Percentiles rank a stretch among this genome's conserved stretches.
Conservation (phyloP, 805 yeast species). For the Clavispora fructus region DNA sequence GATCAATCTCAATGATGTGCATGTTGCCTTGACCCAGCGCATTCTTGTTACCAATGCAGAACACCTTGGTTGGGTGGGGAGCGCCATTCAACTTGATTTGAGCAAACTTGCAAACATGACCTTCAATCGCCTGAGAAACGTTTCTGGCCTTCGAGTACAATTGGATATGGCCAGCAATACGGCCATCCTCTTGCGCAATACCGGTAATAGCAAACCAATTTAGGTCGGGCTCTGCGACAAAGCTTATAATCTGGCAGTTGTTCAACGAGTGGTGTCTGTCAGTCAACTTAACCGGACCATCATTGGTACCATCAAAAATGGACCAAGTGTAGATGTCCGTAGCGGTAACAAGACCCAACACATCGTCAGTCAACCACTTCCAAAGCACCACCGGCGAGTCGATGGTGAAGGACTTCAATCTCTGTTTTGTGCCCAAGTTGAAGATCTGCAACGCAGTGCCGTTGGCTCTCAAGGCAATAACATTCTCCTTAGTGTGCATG, state of each 20-base stretch:
- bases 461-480: slow-evolving; percentile 90
- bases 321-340: slow-evolving; percentile 74
- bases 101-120: slow-evolving; percentile 93
- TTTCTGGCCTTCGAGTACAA: slow-evolving; percentile 82
- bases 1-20: slow-evolving; percentile 95
- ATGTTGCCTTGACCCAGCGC: slow-evolving; percentile 67
- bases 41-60: slow-evolving; percentile 87
- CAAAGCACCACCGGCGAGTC: slow-evolving; percentile 89
- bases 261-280: slow-evolving; percentile 76
- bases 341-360: slow-evolving; percentile 81
- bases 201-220: slow-evolving; percentile 97
- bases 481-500: slow-evolving; percentile 86
- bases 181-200: slow-evolving; percentile 87
- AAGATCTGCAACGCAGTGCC: slow-evolving; percentile 95
- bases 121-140: slow-evolving; percentile 95
- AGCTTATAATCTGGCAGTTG: slow-evolving; percentile 85
- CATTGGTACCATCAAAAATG: slow-evolving; percentile 70
- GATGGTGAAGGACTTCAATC: slow-evolving; percentile 81
- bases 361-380: slow-evolving; percentile 80
- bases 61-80: slow-evolving; percentile 69
- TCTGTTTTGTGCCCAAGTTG: slow-evolving; percentile 79
- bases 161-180: slow-evolving; percentile 95
- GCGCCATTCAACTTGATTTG: slow-evolving; percentile 70
- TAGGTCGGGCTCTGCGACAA: slow-evolving; percentile 70
- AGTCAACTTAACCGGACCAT: slow-evolving; percentile 77